Conservation (phyloP, 2,329 filamentous ascomycete genomes). For the Pseudogymnoascus sp. region DNA sequence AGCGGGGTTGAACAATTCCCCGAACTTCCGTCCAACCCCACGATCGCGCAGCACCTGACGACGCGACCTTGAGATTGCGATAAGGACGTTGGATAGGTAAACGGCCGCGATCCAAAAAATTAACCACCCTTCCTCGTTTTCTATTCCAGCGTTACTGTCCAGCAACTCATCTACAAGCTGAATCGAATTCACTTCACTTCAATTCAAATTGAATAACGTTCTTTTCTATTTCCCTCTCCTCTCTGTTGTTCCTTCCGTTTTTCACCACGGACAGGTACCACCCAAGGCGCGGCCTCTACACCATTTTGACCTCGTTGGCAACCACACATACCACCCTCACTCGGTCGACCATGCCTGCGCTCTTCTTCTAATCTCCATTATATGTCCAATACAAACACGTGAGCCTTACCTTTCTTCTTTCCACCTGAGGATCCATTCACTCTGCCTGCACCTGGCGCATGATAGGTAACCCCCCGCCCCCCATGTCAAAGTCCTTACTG, state of each 20-base stretch:
- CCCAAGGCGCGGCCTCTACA: not conserved
- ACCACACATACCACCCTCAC: not conserved
- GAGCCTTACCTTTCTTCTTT: not conserved
- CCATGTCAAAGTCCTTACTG: not conserved
- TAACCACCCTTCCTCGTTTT: not conserved
- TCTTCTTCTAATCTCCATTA: not conserved
- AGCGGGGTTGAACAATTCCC: not conserved
- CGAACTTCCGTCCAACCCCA: not conserved
- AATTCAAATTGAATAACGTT: not conserved
- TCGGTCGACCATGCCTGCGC: not conserved
- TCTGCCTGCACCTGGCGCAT: not conserved
- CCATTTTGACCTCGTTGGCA: not conserved
- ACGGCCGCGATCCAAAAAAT: not conserved
- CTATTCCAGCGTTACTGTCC: not conserved
- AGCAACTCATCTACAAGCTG: not conserved
- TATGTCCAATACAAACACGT: not conserved
- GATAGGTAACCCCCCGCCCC: not conserved
- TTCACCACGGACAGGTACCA: not conserved
- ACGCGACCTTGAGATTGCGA: constrained; percentile 1
- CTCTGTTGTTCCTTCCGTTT: not conserved
- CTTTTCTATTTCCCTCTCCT: not conserved
- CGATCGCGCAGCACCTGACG: not conserved
- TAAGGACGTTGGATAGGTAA: not conserved
- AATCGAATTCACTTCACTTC: not conserved
- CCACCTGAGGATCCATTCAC: not conserved